A percentile compares a stretch with the other conserved stretches of the same genome.
Evolutionary conservation across 805 yeast genomes (phyloP).

Genomic region (Candida maltosa): DNA sequence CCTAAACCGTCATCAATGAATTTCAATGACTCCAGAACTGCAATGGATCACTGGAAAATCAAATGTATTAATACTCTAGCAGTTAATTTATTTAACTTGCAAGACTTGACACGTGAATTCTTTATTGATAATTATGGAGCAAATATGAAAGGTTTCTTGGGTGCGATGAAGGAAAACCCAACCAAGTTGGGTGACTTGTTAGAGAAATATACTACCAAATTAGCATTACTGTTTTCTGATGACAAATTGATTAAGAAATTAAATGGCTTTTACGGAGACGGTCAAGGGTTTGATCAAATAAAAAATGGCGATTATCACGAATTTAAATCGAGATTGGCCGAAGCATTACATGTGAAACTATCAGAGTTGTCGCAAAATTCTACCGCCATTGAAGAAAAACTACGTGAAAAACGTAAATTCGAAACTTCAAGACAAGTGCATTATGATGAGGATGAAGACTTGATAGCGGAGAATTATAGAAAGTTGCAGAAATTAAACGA

Average conservation of each 20-base stretch:
- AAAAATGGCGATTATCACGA: conserved; percentile 20
- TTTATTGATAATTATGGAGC: conserved; percentile 25
- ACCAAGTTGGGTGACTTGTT: conserved; percentile 9
- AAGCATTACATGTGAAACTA: conserved; percentile 19
- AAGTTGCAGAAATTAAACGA: conserved; percentile 34
- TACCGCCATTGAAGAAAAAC: conserved; percentile 3
- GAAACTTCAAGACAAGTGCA: conserved; percentile 31
- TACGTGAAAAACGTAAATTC: conserved; percentile 19
- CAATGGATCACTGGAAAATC: conserved; percentile 30
- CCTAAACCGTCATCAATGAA: conserved; percentile 18
- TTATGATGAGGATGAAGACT: conserved; percentile 31
- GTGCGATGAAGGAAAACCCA: conserved; percentile 26
- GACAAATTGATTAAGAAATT: conserved; percentile 22
- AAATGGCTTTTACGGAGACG: conserved; percentile 2
- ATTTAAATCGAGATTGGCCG: conserved; percentile 27
- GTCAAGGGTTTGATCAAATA: conserved; percentile 6
- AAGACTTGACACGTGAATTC: conserved; percentile 13
- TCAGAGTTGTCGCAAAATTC: conserved; percentile 16
- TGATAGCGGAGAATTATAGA: conserved; percentile 28
- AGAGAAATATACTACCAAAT: conserved; percentile 16
- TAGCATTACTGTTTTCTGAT: conserved; percentile 17
- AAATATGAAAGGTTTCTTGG: conserved; percentile 18
- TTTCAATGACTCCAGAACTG: conserved; percentile 14
- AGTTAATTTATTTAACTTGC: conserved; percentile 24
- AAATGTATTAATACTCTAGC: conserved; percentile 25